These are phyloP conservation scores for Tricholoma bakamatsutake DNA, from an alignment of 768 basidiomycete genomes.

Conservation along the genomic window DNA sequence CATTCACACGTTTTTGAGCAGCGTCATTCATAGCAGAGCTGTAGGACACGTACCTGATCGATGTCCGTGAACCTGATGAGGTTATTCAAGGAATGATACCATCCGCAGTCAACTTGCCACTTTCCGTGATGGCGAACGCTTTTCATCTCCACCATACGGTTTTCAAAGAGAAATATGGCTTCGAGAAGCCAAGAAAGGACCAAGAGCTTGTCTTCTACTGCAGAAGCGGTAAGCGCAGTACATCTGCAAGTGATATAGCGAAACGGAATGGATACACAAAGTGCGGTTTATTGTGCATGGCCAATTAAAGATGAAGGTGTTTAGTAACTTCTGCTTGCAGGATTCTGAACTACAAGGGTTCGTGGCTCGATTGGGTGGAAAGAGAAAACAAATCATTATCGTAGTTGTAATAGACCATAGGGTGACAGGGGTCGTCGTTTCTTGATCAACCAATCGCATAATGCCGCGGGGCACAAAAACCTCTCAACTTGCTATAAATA, in stretches of 20 bases:
- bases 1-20: slow-evolving; percentile 4
- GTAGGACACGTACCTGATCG: slow-evolving; percentile 70
- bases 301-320: not conserved
- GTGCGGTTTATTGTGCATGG: slow-evolving; percentile 35
- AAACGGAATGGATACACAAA: slow-evolving; percentile 77
- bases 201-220: slow-evolving; percentile 90
- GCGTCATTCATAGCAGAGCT: slow-evolving; percentile 8
- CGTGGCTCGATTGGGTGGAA: slow-evolving; percentile 83
- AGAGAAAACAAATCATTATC: slow-evolving; percentile 38
- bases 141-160: slow-evolving; percentile 48
- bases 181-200: slow-evolving; percentile 60
- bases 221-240: slow-evolving; percentile 79
- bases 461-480: slow-evolving; percentile 40
- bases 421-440: not conserved
- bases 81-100: slow-evolving; percentile 91
- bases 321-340: slow-evolving; percentile 23
- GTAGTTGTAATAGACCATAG: not conserved
- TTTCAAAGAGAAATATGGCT: slow-evolving; percentile 64
- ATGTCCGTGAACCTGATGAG: slow-evolving; percentile 93
- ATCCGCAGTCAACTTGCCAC: slow-evolving; percentile 84
- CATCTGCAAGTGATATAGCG: slow-evolving; percentile 77
- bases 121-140: slow-evolving; percentile 67
- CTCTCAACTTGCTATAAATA: slow-evolving; percentile 29
- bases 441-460: slow-evolving; percentile 38
- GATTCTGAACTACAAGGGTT: slow-evolving; percentile 75